Evolutionary conservation across 306 rosid genomes (phyloP).

Genomic region (Nissolia schottii): DNA sequence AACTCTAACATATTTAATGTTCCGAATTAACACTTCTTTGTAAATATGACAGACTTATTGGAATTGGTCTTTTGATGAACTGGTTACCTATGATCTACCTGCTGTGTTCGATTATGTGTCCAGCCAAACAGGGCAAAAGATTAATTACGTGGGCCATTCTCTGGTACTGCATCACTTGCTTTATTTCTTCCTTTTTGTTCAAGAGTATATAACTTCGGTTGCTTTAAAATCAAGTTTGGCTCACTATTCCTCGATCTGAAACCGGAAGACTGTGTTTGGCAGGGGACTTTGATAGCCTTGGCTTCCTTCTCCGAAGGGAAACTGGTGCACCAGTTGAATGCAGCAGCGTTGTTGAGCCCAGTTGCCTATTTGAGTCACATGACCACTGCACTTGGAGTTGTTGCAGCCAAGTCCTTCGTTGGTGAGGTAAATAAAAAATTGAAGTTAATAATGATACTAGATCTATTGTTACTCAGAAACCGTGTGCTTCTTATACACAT

Average conservation of each 20-base stretch:
- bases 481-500: neutral
- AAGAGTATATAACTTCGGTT: neutral
- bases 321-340: constrained; percentile 52
- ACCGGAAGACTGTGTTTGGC: constrained; percentile 24
- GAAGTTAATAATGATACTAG: neutral
- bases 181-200: neutral
- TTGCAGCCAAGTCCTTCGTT: constrained; percentile 57
- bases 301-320: constrained; percentile 71
- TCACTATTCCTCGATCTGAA: neutral
- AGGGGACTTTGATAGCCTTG: constrained; percentile 74
- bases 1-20: too few species aligned
- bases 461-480: neutral
- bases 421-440: constrained; percentile 70
- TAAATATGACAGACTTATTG: constrained; percentile 52
- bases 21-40: neutral
- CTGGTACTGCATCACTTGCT: constrained; percentile 37
- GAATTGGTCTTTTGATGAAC: constrained; percentile 91
- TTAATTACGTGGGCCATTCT: constrained; percentile 86
- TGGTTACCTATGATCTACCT: constrained; percentile 68
- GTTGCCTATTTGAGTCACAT: constrained; percentile 77
- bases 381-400: constrained; percentile 51
- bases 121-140: constrained; percentile 65
- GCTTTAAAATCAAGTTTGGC: neutral
- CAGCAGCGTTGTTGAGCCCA: constrained; percentile 79
- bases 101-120: constrained; percentile 66